These are phyloP conservation scores for Trichosporon asahii DNA, from an alignment of 1,284 basidiomycete genomes.

Conservation along the genomic window DNA sequence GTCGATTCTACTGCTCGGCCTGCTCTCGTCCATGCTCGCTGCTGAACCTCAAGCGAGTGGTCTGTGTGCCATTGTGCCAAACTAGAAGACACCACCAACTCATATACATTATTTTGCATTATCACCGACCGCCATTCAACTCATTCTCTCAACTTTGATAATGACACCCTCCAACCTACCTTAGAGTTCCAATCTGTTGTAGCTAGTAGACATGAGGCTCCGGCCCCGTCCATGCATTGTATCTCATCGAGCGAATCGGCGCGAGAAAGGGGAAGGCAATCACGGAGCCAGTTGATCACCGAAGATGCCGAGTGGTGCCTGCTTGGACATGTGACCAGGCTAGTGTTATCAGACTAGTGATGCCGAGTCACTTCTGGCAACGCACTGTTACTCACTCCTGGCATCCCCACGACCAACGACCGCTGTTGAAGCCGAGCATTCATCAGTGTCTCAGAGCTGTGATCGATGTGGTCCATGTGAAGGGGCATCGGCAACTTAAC, in stretches of 20 bases:
- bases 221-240: neutral
- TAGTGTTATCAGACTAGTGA: too few relatives aligned
- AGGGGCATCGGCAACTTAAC: too few relatives aligned
- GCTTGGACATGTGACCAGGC: neutral
- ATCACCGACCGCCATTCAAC: neutral
- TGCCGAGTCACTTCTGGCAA: neutral
- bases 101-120: neutral
- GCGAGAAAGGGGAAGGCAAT: neutral
- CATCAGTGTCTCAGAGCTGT: too few relatives aligned
- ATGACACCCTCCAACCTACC: neutral
- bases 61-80: neutral
- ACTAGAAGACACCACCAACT: neutral
- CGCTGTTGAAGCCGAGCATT: too few relatives aligned
- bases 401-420: neutral
- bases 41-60: neutral
- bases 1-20: neutral
- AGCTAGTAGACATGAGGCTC: neutral
- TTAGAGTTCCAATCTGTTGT: neutral
- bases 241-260: neutral
- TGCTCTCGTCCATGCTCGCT: neutral
- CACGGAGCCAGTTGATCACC: neutral
- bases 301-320: neutral
- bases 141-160: neutral
- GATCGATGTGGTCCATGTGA: too few relatives aligned
- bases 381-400: neutral